phyloP scores from a whole-genome alignment of 1,284 basidiomycete species.

The Pyrrhoderma lamaoense region DNA sequence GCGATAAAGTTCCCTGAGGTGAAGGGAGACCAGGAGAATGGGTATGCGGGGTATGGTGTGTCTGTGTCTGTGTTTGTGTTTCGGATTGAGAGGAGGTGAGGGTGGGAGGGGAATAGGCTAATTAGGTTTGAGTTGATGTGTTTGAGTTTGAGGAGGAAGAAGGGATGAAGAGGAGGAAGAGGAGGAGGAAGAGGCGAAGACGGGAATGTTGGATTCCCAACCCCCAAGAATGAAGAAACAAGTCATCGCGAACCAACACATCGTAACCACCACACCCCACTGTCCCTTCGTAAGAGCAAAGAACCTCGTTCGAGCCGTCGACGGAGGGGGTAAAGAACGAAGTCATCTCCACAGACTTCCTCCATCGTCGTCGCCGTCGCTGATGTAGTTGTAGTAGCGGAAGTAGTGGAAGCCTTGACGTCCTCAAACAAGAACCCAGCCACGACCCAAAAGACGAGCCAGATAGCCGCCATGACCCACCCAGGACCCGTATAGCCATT shows the following conservation, averaged over 20 bases:
- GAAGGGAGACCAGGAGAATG: constrained; percentile 52
- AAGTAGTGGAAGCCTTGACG: too few relatives aligned
- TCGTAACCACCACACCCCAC: constrained; percentile 50
- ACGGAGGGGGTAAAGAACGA: constrained; percentile 1
- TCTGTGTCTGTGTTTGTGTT: neutral
- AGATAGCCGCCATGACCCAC: constrained; percentile 56
- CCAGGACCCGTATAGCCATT: constrained; percentile 62
- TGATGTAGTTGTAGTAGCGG: neutral
- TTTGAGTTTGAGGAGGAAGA: neutral
- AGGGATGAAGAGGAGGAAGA: neutral
- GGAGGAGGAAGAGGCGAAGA: constrained; percentile 42
- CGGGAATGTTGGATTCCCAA: constrained; percentile 67
- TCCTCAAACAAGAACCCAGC: constrained; percentile 43
- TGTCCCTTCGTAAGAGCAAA: constrained; percentile 30
- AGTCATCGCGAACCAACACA: constrained; percentile 69
- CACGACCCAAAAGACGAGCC: constrained; percentile 43
- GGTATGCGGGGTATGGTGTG: neutral
- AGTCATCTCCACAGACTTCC: too few relatives aligned
- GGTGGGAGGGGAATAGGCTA: neutral
- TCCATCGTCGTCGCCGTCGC: neutral
- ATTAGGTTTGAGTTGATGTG: too few relatives aligned
- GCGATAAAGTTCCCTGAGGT: constrained; percentile 66
- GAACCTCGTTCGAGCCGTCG: constrained; percentile 15
- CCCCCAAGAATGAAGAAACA: constrained; percentile 67
- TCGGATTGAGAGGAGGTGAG: too few relatives aligned